Evolutionary conservation across 352 stramenopile genomes (phyloP), one percentile per base, ranked within the genome.

Genomic region (Plasmopara halstedii): DNA sequence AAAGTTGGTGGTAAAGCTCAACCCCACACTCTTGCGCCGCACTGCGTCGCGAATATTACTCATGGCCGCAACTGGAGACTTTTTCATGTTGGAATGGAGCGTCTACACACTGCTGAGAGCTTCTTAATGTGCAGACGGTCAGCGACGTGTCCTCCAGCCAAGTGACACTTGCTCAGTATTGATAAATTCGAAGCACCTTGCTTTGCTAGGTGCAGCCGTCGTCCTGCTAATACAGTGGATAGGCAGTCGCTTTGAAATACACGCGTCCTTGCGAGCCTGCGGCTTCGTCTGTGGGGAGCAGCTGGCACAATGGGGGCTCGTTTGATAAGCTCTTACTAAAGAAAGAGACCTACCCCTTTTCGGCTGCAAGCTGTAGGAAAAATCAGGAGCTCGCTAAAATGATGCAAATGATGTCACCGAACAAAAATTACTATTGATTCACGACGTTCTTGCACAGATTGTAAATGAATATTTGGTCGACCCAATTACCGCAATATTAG

Each of bases 1-100:
- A 23, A 83, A 70, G 50, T 73, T 79, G 17, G 57, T 73, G 10
- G 67, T 83, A 56, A 83, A 78, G 51, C 60, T 83, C 53, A 85
- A 55, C 10, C 63, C 66, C 35, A 83, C 70, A 56, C 70, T 83
- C 50, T 83, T 85, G 35, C 73, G 68, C 4, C 64, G 64, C 40
- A 85, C 70, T 10, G 70, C 68, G 14, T 85, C 73, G 20, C 73
- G 70, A n/a, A 85, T 68, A 27, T 74, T 67, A 36, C 61, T 67
- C 51, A 83, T 71, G 19, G 64, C 53, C 26, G 56, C 56, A 13
- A 72, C 52, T 2, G 64, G 64, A n/a, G 66, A 70, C 51, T 73
- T 73, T 43, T 73, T 77, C 67, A 73, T 77, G 33, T 31, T 20
- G 13, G 14, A 21, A 29, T 29, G 3, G 20, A 17, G 17, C 35